Base-by-base conservation (phyloP, 2,329 filamentous ascomycete species). In the Colletotrichum sp. region DNA sequence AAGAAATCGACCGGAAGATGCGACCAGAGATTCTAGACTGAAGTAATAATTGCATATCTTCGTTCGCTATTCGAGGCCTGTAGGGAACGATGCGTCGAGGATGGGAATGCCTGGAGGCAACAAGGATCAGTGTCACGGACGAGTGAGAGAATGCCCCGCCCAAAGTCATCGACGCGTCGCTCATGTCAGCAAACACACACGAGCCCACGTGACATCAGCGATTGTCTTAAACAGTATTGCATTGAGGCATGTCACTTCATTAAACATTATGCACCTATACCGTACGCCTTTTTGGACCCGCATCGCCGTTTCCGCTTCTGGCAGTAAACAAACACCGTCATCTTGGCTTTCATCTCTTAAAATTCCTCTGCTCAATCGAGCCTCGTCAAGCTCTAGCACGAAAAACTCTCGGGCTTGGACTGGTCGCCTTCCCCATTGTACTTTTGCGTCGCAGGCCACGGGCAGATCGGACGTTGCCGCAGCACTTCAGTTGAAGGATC, bases 381-480 rank as follows among this genome's bases (percentile, higher is more conserved):
- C n/a, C 8, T 21, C 10, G 12, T 6, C n/a, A 10, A 18, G 6
- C 18, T 24, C 15, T 67, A 72, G 16, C 72, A 75, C 7, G 12
- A 16, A 24, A 75, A 72, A 13, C 62, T 75, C 24, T 72, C 72
- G 4, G 72, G 49, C 52, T 62, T 30, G 2, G 62, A 15, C n/a
- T 75, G 18, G 18, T 75, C 49, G n/a, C 69, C 72, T 2, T 60
- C 62, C 1, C 49, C 68, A 12, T 13, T 63, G 28, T 63, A 68
- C 39, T 67, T 72, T 21, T 75, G 72, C 8, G 18, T 39, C 39
- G 69, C 39, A 4, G 85, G 84, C 69, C 84, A 86, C 26, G 84
- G 82, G 79, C 90, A 91, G 68, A 91, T 79, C 7, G 85, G 85
- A 44, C 89, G 83, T 78, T 86, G 86, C 64, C 86, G 86, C 62